Evolutionary conservation across 129 eudicot genomes (phyloP).

Genomic region (Tagetes erecta): DNA sequence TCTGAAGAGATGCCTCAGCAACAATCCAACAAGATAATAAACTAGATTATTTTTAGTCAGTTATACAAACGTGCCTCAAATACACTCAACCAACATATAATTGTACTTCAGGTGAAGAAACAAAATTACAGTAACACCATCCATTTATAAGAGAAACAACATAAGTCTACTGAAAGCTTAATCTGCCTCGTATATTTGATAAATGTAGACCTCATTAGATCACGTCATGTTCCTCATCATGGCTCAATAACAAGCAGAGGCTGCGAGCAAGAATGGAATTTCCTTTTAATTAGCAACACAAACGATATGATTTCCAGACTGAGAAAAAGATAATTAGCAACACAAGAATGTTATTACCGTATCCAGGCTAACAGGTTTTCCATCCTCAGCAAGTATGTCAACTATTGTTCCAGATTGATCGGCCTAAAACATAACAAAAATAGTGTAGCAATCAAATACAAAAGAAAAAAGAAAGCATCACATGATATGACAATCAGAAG

Average conservation of each 20-base stretch:
- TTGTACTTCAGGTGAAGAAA: conserved; percentile 18
- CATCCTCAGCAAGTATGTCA: conserved; percentile 77
- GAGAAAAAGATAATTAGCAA: too few relatives aligned
- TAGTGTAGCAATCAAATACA: background rate
- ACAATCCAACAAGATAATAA: background rate
- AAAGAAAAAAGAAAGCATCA: too few relatives aligned
- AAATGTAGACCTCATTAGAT: background rate
- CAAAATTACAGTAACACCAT: conserved; percentile 18
- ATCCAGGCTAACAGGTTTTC: conserved; percentile 78
- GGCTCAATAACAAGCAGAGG: conserved; percentile 74
- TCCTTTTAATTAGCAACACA: conserved; percentile 11
- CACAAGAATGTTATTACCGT: conserved; percentile 30
- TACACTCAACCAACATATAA: conserved; percentile 10
- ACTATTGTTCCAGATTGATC: conserved; percentile 72
- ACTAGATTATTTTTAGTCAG: conserved; percentile 11
- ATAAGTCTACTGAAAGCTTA: conserved; percentile 35
- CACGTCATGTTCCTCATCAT: conserved; percentile 38
- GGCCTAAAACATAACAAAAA: conserved; percentile 46
- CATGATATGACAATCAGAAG: too few relatives aligned
- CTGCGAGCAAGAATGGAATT: conserved; percentile 45
- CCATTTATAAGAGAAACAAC: conserved; percentile 29
- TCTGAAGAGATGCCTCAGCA: too few relatives aligned
- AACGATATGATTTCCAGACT: background rate
- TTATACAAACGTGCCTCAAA: conserved; percentile 22
- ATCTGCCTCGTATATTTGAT: conserved; percentile 8